These are phyloP conservation scores for Ceratobasidium sp. DNA, from an alignment of 1,284 basidiomycete genomes.

Conservation along the genomic window DNA sequence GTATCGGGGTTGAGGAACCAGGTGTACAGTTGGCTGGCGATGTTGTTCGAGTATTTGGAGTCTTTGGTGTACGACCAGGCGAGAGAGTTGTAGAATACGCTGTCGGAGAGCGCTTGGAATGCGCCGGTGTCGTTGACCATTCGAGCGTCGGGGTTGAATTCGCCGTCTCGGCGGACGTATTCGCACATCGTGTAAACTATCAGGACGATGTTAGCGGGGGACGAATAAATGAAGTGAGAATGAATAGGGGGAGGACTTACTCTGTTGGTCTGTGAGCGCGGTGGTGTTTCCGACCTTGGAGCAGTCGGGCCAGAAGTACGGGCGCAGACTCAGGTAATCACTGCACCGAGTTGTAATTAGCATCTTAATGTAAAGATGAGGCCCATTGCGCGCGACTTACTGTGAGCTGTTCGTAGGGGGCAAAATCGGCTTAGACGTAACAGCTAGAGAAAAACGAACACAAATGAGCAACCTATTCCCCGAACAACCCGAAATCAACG, in stretches of 20 bases:
- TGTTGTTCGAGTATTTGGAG: conserved; percentile 47
- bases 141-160: conserved; percentile 57
- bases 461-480: not conserved
- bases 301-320: conserved; percentile 51
- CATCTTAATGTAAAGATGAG: too few relatives aligned
- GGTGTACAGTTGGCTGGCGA: conserved; percentile 50
- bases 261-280: conserved; percentile 48
- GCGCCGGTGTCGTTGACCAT: conserved; percentile 54
- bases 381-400: too few relatives aligned
- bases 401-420: conserved; percentile 51
- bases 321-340: conserved; percentile 50
- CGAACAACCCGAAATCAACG: not conserved
- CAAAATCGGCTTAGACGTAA: conserved; percentile 55
- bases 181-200: conserved; percentile 35
- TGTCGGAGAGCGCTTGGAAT: conserved; percentile 55
- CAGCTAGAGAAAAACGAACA: conserved; percentile 29
- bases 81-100: conserved; percentile 56
- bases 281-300: conserved; percentile 50
- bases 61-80: conserved; percentile 55
- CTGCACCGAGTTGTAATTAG: too few relatives aligned
- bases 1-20: conserved; percentile 56
- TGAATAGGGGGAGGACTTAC: conserved; percentile 14
- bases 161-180: conserved; percentile 52
- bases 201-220: not conserved
- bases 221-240: too few relatives aligned